Evolutionary conservation across 768 basidiomycete genomes (phyloP), one percentile per base, ranked within the genome.

Genomic region (Polyporus arcularius): DNA sequence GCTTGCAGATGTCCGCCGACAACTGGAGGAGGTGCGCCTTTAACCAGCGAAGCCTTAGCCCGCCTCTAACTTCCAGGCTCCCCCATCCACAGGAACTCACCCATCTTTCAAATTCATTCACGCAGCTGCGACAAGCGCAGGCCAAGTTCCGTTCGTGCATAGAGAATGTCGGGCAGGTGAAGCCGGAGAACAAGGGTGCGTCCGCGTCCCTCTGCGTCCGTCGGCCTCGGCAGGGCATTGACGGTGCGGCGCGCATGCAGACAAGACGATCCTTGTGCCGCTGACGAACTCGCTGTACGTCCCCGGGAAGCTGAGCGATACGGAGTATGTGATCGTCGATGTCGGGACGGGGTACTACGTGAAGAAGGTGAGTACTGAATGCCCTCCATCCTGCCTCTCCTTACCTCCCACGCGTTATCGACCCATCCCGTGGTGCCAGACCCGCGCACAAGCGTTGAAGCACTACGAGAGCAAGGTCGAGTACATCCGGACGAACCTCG

Each of bases 281-380:
- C 74, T 98, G 56, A 98, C 95, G 15, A 93, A 91, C 73, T 98
- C 96, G 0, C 82, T 99, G 2, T 98, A 98, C 70, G 90, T 98
- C 28, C 95, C 96, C 2, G 97, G 96, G 18, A 94, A 88, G 75
- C 80, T 98, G 49, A 80, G 79, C 43, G 90, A 97, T 70, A 74
- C 84, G 0, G 89, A 94, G 47, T 84, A 93, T 66, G 96, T 99
- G 49, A 88, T 98, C 63, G 85, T 98, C 41, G 97, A 99, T 72
- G 82, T 98, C 30, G 97, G 97, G 1, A 98, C 96, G 0, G 96
- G 97, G 0, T 99, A 98, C 74, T 98, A 89, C 66, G 91, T 98
- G 16, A 87, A 92, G 75, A 99, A 98, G 83, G 97, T 93, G 49
- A 46, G 78, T 64, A 28, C 21, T 26, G 21, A 26, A 26, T 26